phyloP scores from a whole-genome alignment of 352 stramenopile genomes.

The Globisporangium cederbergense region DNA sequence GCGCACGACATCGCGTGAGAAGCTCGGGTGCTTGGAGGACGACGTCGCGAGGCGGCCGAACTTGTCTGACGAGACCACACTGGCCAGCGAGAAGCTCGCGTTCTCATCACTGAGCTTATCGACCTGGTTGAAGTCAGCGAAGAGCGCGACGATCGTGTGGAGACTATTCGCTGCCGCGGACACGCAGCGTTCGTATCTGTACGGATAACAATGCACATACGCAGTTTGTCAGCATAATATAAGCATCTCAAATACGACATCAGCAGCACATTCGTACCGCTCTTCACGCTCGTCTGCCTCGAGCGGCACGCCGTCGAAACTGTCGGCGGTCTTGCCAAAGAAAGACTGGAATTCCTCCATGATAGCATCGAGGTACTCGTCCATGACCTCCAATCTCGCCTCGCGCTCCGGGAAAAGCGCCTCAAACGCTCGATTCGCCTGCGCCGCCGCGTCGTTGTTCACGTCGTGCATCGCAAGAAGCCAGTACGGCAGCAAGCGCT shows the following conservation, averaged over 20 bases:
- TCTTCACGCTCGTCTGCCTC: conserved; percentile 68
- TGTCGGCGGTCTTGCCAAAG: conserved; percentile 54
- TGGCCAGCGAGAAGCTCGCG: conserved; percentile 35
- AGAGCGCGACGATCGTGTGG: conserved; percentile 51
- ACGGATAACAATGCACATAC: neutral
- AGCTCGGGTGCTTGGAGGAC: conserved; percentile 75
- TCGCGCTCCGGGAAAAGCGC: conserved; percentile 42
- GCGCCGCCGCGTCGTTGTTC: conserved; percentile 46
- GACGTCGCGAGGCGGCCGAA: conserved; percentile 52
- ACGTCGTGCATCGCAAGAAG: conserved; percentile 78
- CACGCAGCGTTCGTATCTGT: conserved; percentile 56
- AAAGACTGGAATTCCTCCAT: conserved; percentile 68
- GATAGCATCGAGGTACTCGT: conserved; percentile 36
- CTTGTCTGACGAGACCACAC: conserved; percentile 54
- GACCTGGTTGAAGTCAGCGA: conserved; percentile 32
- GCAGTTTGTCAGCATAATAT: neutral
- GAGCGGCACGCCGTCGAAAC: conserved; percentile 57
- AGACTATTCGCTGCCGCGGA: conserved; percentile 59
- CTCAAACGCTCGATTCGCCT: conserved; percentile 51
- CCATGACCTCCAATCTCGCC: conserved; percentile 29
- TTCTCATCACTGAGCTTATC: conserved; percentile 40
- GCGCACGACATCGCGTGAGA: conserved; percentile 63
- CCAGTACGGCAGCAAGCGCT: conserved; percentile 75
- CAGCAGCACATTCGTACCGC: conserved; percentile 26
- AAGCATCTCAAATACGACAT: neutral